Conservation (phyloP, 1,284 basidiomycete genomes). For the Cutaneotrichosporon arboriforme region DNA sequence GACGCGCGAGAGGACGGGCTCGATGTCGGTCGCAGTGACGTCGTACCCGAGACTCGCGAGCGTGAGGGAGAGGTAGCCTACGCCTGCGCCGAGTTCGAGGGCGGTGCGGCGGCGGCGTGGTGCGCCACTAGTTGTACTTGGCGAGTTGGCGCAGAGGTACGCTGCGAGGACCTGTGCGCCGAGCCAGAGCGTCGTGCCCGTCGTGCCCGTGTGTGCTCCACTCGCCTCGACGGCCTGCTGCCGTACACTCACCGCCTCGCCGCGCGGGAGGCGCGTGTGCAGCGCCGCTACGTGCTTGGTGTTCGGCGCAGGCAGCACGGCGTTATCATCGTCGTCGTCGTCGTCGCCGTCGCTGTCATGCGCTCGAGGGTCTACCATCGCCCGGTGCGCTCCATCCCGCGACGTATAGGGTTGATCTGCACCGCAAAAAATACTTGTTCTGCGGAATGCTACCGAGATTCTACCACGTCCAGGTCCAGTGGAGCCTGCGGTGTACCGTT, state of each 20-base stretch:
- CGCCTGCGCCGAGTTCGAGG: slow-evolving; percentile 76
- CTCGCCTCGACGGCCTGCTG: slow-evolving; percentile 43
- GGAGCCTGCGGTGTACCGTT: no score
- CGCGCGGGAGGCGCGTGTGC: slow-evolving; percentile 50
- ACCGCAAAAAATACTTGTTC: no score
- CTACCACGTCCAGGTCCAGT: no score
- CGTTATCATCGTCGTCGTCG: neutral
- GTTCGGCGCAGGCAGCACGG: slow-evolving; percentile 26
- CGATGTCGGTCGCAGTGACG: slow-evolving; percentile 72
- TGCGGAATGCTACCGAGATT: no score
- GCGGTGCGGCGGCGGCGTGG: slow-evolving; percentile 17
- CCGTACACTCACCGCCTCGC: slow-evolving; percentile 29
- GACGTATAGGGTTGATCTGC: no score
- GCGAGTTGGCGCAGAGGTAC: slow-evolving; percentile 51
- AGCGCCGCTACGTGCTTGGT: slow-evolving; percentile 64
- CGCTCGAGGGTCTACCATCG: no score
- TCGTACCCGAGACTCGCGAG: slow-evolving; percentile 67
- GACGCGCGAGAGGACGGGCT: slow-evolving; percentile 62
- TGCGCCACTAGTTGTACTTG: no score
- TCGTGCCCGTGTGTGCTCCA: slow-evolving; percentile 47
- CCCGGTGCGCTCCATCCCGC: no score
- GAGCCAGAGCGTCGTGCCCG: slow-evolving; percentile 85
- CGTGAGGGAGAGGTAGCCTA: slow-evolving; percentile 68
- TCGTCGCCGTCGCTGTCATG: no score
- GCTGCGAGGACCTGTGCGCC: slow-evolving; percentile 67